A percentile compares a stretch with the other conserved stretches of the same genome.
Evolutionary conservation across 257 asterid genomes (phyloP).

Genomic region (Solanum arcanum): DNA sequence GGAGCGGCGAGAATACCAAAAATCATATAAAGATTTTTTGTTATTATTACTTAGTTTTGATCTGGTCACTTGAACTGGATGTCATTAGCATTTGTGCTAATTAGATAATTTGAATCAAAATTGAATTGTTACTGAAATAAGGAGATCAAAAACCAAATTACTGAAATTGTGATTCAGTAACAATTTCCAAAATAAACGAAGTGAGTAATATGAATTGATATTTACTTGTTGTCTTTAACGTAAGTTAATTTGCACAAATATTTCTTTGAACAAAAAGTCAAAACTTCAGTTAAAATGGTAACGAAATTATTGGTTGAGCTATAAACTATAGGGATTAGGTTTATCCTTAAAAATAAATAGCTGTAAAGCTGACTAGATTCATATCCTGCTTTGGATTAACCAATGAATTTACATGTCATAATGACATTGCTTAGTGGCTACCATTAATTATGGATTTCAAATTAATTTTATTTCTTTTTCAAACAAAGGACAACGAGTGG

Average conservation of each 20-base stretch:
- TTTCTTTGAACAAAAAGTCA: not conserved
- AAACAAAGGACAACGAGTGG: slow-evolving; percentile 28
- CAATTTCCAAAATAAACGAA: too few relatives aligned
- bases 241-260: not conserved
- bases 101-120: not conserved
- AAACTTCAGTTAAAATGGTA: not conserved
- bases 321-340: not conserved
- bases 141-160: not conserved
- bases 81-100: not conserved
- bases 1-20: not conserved
- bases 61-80: not conserved
- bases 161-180: too few relatives aligned
- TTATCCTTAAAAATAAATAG: not conserved
- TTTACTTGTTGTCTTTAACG: not conserved
- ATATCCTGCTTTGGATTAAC: not conserved
- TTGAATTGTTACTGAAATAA: not conserved
- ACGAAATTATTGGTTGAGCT: not conserved
- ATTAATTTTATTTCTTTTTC: not conserved
- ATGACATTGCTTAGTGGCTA: not conserved
- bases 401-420: not conserved
- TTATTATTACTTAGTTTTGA: not conserved
- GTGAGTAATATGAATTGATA: not conserved
- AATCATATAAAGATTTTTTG: not conserved
- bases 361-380: not conserved
- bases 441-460: not conserved